Conservation (phyloP, 2,329 filamentous ascomycete species). For the Exophiala calicioides region DNA sequence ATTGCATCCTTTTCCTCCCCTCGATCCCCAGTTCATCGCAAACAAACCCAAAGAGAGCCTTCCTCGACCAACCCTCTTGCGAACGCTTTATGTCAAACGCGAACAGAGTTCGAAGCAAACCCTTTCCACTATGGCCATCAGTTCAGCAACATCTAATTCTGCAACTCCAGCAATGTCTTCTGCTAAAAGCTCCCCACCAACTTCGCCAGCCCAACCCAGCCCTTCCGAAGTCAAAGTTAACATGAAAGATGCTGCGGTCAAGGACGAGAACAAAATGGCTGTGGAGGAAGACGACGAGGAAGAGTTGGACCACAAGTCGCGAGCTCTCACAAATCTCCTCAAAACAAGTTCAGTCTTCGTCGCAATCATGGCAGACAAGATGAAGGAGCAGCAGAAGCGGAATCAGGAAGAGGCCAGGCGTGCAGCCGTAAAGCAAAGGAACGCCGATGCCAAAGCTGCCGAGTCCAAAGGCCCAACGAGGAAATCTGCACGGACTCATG, state of each 20-base stretch:
- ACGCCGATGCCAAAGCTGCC: slow-evolving; percentile 35
- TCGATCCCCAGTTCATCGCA: no score
- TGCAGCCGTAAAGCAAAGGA: slow-evolving; percentile 39
- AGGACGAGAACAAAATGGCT: slow-evolving; percentile 24
- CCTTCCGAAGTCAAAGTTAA: slow-evolving; percentile 5
- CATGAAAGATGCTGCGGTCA: background rate
- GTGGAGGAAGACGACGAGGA: slow-evolving; percentile 37
- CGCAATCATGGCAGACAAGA: slow-evolving; percentile 52
- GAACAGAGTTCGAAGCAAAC: no score
- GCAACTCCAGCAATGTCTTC: slow-evolving; percentile 19
- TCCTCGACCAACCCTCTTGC: no score
- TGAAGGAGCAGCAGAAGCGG: slow-evolving; percentile 46
- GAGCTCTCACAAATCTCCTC: slow-evolving; percentile 47
- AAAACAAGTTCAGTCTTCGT: slow-evolving; percentile 52
- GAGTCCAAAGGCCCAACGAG: slow-evolving; percentile 24
- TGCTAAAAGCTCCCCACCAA: slow-evolving; percentile 14
- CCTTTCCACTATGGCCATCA: slow-evolving; percentile 20
- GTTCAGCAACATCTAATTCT: slow-evolving; percentile 12
- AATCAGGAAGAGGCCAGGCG: slow-evolving; percentile 47
- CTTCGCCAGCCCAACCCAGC: slow-evolving; percentile 13
- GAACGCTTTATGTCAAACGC: background rate
- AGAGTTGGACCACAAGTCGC: slow-evolving; percentile 46
- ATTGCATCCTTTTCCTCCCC: no score
- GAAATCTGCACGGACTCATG: slow-evolving; percentile 23
- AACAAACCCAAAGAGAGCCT: no score